A percentile compares a stretch with the other conserved stretches of the same genome.
Evolutionary conservation across 768 basidiomycete genomes (phyloP).

Genomic region (Lactarius hatsudake): DNA sequence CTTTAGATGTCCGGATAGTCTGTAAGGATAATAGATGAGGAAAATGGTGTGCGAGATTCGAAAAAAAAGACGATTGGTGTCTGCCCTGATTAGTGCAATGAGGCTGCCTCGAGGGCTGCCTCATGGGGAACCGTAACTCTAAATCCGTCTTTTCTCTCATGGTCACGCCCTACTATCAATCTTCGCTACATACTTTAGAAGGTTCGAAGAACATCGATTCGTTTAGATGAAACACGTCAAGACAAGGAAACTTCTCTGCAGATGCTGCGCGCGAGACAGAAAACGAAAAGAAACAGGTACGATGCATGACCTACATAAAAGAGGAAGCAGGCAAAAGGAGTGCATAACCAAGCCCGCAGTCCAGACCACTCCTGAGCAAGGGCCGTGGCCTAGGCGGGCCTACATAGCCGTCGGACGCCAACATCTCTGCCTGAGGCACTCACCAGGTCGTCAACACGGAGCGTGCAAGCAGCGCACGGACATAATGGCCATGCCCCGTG

Average conservation of each 20-base stretch:
- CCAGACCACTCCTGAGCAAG: constrained; percentile 7
- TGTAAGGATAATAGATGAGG: background rate
- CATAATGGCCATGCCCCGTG: constrained; percentile 13
- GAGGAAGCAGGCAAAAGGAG: constrained; percentile 17
- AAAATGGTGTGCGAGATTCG: background rate
- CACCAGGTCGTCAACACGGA: constrained; percentile 19
- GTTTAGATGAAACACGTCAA: constrained; percentile 8
- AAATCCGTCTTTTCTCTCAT: background rate
- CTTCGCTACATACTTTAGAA: background rate
- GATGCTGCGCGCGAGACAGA: constrained; percentile 8
- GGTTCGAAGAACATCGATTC: background rate
- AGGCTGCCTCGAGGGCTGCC: constrained; percentile 13
- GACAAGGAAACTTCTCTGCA: constrained; percentile 7
- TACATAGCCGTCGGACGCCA: constrained; percentile 5
- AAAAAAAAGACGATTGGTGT: background rate
- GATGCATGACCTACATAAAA: constrained; percentile 12
- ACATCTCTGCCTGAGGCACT: constrained; percentile 9
- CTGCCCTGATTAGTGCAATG: background rate
- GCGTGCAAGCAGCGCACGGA: constrained; percentile 18
- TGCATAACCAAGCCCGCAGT: constrained; percentile 19
- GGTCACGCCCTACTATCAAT: background rate
- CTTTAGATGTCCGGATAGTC: background rate
- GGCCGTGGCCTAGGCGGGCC: background rate
- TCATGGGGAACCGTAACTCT: background rate
- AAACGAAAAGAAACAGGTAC: constrained; percentile 8